A percentile compares a stretch with the other conserved stretches of the same genome.
phyloP scores from a whole-genome alignment of 495 filamentous ascomycete genomes.

The Neurospora sp. region DNA sequence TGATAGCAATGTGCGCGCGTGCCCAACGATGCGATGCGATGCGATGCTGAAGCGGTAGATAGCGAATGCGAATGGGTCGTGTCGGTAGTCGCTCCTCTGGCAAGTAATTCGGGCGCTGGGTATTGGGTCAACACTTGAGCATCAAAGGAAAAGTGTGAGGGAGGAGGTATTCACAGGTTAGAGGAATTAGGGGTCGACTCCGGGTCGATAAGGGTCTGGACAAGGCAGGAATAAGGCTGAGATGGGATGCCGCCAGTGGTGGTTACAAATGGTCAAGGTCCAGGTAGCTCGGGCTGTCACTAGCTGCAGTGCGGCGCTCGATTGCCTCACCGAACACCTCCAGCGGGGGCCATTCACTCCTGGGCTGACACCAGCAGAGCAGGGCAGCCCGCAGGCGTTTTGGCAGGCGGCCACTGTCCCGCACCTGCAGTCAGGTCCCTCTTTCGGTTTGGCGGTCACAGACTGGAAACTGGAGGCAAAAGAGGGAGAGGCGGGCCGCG shows the following conservation, averaged over 20 bases:
- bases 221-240: not conserved
- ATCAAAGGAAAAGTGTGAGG: not conserved
- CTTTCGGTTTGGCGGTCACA: not conserved
- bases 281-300: not conserved
- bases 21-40: not conserved
- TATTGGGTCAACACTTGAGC: not conserved
- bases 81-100: not conserved
- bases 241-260: not conserved
- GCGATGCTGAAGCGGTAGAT: not conserved
- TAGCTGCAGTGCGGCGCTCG: not conserved
- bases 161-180: not conserved
- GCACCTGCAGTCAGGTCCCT: not conserved
- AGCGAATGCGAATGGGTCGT: not conserved
- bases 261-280: not conserved
- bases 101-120: not conserved
- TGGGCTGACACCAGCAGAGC: not conserved
- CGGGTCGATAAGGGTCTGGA: not conserved
- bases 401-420: not conserved
- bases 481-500: not conserved
- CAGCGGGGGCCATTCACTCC: not conserved
- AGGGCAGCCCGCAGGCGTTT: not conserved
- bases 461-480: not conserved
- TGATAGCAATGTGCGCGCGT: not conserved
- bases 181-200: not conserved
- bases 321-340: not conserved